Evolutionary conservation across 495 filamentous ascomycete species (phyloP).

Genomic region (Penicillium lividum): DNA sequence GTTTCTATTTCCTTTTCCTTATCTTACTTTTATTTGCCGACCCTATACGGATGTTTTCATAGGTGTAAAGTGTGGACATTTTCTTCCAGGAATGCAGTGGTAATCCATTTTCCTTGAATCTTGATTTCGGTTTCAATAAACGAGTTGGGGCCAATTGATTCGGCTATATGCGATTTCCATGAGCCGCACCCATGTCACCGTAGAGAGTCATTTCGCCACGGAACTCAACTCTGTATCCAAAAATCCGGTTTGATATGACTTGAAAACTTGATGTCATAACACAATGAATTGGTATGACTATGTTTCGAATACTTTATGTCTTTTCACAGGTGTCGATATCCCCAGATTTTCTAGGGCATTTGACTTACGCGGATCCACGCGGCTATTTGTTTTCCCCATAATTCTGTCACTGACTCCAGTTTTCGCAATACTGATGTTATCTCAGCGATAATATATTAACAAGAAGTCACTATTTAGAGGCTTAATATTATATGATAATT

Average conservation of each 20-base stretch:
- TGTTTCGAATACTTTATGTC: neutral
- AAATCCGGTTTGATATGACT: neutral
- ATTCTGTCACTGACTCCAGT: neutral
- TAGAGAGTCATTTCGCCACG: neutral
- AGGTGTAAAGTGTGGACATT: slow-evolving; percentile 51
- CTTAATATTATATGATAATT: too few species aligned
- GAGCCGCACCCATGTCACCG: neutral
- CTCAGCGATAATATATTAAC: too few species aligned
- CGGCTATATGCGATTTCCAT: neutral
- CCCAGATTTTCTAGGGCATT: slow-evolving; percentile 1
- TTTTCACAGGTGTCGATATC: neutral
- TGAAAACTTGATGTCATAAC: neutral
- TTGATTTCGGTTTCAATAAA: neutral
- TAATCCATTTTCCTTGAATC: slow-evolving; percentile 22
- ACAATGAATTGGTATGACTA: neutral
- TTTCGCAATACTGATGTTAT: too few species aligned
- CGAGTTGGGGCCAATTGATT: slow-evolving; percentile 1
- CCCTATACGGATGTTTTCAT: slow-evolving; percentile 46
- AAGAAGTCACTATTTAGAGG: too few species aligned
- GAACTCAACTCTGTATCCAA: neutral
- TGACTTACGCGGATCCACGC: slow-evolving; percentile 5
- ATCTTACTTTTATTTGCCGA: slow-evolving; percentile 29
- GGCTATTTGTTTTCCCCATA: slow-evolving; percentile 20
- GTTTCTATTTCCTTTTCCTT: slow-evolving; percentile 20
- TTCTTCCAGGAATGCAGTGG: slow-evolving; percentile 33